Base-by-base conservation (phyloP, 2,329 filamentous ascomycete genomes). In the Fusarium euwallaceae region DNA sequence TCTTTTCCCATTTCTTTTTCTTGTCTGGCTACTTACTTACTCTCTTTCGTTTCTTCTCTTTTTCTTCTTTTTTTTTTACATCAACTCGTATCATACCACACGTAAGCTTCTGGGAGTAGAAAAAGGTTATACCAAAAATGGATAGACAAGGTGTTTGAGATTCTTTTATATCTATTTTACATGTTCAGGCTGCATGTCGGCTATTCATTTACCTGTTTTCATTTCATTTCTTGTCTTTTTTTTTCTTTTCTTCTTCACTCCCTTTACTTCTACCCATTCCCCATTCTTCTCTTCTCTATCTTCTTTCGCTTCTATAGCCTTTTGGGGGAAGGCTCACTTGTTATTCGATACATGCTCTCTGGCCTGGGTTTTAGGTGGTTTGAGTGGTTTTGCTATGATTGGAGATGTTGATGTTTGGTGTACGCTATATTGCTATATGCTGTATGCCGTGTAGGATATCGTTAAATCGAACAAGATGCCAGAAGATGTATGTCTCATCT, bases 121-220 rank as follows among this genome's bases (percentile, higher is more conserved):
- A 74, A 76, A 78, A 70, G 77, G 76, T 78, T 74, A 78, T 78
- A 78, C 73, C 77, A 78, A 78, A 77, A 78, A 74, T 74, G 77
- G 76, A 76, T 78, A 78, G 77, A 78, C 65, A 72, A 64, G 76
- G 77, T 78, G 75, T 78, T 76, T 59, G 63, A 68, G 66, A 60
- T 69, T 64, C 48, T 64, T 63, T 65, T 67, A 43, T 71, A 43
- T 66, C 64, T 70, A 66, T 64, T 69, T 37, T 34, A 59, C 17
- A 43, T 60, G 60, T 48, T 67, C 37, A 39, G 29, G 34, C 58
- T 61, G 51, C 61, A 43, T 63, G 27, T 59, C 36, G 11, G 41
- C 32, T 53, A 29, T 29, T 53, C 32, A n/a, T 29, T 45, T 16
- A 45, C 12, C 14, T 27, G 45, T 32, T 63, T 16, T 16, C 39